These are phyloP conservation scores for Diaporthe amygdali DNA, from an alignment of 2,329 filamentous ascomycete species.

Conservation along the genomic window DNA sequence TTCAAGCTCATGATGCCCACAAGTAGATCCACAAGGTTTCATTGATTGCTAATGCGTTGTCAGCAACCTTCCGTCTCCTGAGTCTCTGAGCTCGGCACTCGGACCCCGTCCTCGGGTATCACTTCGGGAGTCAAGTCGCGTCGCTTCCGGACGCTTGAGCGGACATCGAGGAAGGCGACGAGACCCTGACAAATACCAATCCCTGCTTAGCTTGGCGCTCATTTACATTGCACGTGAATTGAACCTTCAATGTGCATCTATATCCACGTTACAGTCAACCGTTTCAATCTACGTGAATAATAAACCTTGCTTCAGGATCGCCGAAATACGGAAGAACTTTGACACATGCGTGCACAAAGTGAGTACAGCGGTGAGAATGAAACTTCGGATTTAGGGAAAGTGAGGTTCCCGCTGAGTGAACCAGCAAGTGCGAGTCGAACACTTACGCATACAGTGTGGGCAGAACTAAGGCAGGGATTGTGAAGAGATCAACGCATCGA, in stretches of 20 bases:
- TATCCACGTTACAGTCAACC: neutral
- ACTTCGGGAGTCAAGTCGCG: neutral
- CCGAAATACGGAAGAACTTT: neutral
- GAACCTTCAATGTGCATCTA: neutral
- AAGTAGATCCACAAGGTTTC: neutral
- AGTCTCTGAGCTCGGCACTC: neutral
- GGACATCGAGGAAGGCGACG: neutral
- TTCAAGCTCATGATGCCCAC: neutral
- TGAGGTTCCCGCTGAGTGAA: too few species aligned
- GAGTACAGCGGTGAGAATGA: neutral
- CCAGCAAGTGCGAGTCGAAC: too few species aligned
- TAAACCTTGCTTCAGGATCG: too few species aligned
- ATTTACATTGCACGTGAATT: neutral
- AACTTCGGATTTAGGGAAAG: neutral
- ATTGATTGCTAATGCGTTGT: neutral
- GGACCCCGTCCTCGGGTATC: neutral
- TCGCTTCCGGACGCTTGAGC: neutral
- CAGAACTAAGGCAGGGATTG: too few species aligned
- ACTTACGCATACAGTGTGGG: too few species aligned
- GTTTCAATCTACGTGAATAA: neutral
- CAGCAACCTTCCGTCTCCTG: neutral
- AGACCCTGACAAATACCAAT: neutral
- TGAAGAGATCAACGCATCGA: too few species aligned
- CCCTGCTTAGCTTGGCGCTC: neutral
- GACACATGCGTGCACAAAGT: neutral